Conservation (phyloP, 805 yeast species). For the Monosporozyma solicola region DNA sequence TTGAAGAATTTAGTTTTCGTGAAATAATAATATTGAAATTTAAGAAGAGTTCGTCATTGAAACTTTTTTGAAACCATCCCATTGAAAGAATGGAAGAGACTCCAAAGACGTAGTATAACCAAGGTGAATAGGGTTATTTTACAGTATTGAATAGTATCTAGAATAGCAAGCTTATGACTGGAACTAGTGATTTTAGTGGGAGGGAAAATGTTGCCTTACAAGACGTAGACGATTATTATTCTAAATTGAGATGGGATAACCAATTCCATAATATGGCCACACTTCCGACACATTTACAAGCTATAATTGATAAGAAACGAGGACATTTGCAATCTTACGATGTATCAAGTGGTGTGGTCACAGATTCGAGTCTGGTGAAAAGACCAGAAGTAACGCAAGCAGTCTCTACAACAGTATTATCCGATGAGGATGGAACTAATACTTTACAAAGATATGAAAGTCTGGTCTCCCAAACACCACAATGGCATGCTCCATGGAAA, state of each 20-base stretch:
- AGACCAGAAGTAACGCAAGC: not conserved
- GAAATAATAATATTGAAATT: not conserved
- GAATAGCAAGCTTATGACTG: slow-evolving; percentile 1
- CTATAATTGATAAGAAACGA: slow-evolving; percentile 17
- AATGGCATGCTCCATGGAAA: slow-evolving; percentile 61
- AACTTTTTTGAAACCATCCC: not conserved
- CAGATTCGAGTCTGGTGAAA: not conserved
- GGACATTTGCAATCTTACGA: not conserved
- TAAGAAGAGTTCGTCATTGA: not conserved
- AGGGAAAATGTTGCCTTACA: slow-evolving; percentile 1
- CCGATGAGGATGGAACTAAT: not conserved
- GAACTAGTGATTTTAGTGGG: not conserved
- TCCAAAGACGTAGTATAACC: not conserved
- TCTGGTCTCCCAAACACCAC: slow-evolving; percentile 20
- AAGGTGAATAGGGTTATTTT: not conserved
- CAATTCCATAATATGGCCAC: slow-evolving; percentile 21
- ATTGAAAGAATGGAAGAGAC: not conserved
- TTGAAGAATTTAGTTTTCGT: not conserved
- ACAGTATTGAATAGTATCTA: not conserved
- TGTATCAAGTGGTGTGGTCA: not conserved
- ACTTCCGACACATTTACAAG: slow-evolving; percentile 26
- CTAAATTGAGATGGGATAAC: slow-evolving; percentile 21
- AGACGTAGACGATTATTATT: slow-evolving; percentile 23
- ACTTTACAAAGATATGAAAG: slow-evolving; percentile 16
- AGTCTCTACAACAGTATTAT: not conserved